Base-by-base conservation (phyloP, 2,329 filamentous ascomycete genomes). In the Epichloe brachyelytri region DNA sequence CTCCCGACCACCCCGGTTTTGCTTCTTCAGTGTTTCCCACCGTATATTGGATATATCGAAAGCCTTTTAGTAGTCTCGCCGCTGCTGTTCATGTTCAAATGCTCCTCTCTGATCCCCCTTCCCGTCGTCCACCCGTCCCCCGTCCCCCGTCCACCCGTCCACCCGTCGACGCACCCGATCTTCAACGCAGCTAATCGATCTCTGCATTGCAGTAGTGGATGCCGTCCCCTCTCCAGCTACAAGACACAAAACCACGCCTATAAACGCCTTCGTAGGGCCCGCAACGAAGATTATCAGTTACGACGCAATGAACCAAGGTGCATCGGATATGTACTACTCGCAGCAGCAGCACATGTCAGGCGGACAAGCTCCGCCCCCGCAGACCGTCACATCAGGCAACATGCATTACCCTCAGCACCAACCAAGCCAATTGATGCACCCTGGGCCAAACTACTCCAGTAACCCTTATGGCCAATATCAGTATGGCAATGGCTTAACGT, bases 311-410 rank as follows among this genome's bases (percentile, higher is more conserved):
- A 95, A 95, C 72, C 84, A 85, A 69, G 39, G 39, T 41, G 78
- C 79, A 60, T 79, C 82, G 59, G 91, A 95, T 61, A 86, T 94
- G 83, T 93, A 95, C 68, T 89, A 93, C 63, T 78, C 83, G 64
- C 73, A 79, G 61, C 86, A 93, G 64, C 73, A 79, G 61, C 86
- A 93, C 68, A 83, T 94, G 74, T 86, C 86, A 60, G 79, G 83
- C 58, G 84, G 83, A 54, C 86, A 87, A 65, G 76, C 82, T 54
- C 86, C 85, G 61, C 76, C 82, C 53, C 83, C 86, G 10, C 85
- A 89, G 65, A 82, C 86, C 20, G 85, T 86, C 44, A 85, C 88
- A 14, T 86, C 88, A 0, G 75, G 82, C 53, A 77, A 75, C 67
- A 73, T 79, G 43, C 86, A 90, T 59, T 95, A 95, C 67, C 73